Conservation (phyloP, 129 eudicot species). For the Artemisia tridentata region DNA sequence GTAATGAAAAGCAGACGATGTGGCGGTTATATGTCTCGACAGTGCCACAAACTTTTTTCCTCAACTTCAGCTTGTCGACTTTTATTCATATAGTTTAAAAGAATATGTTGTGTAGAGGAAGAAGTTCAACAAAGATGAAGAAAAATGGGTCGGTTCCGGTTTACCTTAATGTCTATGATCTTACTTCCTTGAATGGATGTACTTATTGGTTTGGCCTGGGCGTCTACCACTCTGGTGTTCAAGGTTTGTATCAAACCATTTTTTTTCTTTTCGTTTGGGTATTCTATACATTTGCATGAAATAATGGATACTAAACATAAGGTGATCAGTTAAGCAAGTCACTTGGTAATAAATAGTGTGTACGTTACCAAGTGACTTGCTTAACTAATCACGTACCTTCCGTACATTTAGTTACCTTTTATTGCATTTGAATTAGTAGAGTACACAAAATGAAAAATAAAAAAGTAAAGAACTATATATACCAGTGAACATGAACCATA, state of each 20-base stretch:
- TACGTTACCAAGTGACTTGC: too few species aligned
- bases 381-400: too few species aligned
- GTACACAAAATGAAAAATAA: too few species aligned
- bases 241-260: slow-evolving; percentile 39
- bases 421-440: too few species aligned
- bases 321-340: too few species aligned
- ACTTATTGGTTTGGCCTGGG: slow-evolving; percentile 91
- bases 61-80: not conserved
- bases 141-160: slow-evolving; percentile 62
- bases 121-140: slow-evolving; percentile 34
- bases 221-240: slow-evolving; percentile 80
- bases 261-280: too few species aligned
- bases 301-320: too few species aligned
- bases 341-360: too few species aligned
- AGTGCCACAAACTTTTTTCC: slow-evolving; percentile 4
- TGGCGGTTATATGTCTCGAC: slow-evolving; percentile 32
- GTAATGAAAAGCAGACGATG: slow-evolving; percentile 1
- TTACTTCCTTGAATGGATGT: slow-evolving; percentile 69
- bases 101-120: slow-evolving; percentile 63
- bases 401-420: too few species aligned
- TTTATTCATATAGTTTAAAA: not conserved
- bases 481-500: too few species aligned
- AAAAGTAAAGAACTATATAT: too few species aligned
- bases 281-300: too few species aligned
- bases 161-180: slow-evolving; percentile 72